Evolutionary conservation across 805 yeast genomes (phyloP), one percentile per base, ranked within the genome.

Genomic region (Myxozyma geophila): DNA sequence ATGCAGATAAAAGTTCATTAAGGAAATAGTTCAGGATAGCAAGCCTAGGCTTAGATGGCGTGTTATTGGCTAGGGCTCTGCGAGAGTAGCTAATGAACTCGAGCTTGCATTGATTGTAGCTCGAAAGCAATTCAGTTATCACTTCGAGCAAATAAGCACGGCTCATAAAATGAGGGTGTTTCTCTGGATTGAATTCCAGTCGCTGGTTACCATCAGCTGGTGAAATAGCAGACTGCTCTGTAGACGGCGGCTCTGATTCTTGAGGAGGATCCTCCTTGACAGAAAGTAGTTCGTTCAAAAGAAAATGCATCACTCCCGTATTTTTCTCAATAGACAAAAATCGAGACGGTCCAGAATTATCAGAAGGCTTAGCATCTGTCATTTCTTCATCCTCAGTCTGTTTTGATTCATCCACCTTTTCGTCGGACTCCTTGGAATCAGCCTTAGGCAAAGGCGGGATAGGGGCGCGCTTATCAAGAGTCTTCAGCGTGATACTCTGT

Each of bases 61-160:
- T 67, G 36, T 44, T 50, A 15, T 44, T 13, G 2, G 55, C 39
- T 7, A 17, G 57, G 7, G 52, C 66, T 17, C 68, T 64, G 10
- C 86, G 87, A 1, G 93, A 85, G 69, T 84, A 92, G 0, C 93
- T 86, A 61, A 92, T 77, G 70, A 92, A 88, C 70, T 92, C 97
- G 55, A 89, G 81, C 73, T 92, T 92, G 56, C 92, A 84, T 66
- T 86, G 87, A 66, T 87, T 88, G 73, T 92, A 92, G 1, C 97
- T 89, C 1, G 87, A 83, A 7, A 92, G 74, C 7, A 91, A 76
- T 69, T 92, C 98, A 0, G 86, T 81, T 46, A 92, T 74, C 0
- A 85, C 76, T 68, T 86, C 89, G 46, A 92, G 76, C 53, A 92
- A 75, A 73, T 87, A 92, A 50, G 87, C 82, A 63, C 86, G 84